Evolutionary conservation across 1,284 basidiomycete genomes (phyloP), one percentile per base, ranked within the genome.

Genomic region (Sporisorium iseilematis-ciliati): DNA sequence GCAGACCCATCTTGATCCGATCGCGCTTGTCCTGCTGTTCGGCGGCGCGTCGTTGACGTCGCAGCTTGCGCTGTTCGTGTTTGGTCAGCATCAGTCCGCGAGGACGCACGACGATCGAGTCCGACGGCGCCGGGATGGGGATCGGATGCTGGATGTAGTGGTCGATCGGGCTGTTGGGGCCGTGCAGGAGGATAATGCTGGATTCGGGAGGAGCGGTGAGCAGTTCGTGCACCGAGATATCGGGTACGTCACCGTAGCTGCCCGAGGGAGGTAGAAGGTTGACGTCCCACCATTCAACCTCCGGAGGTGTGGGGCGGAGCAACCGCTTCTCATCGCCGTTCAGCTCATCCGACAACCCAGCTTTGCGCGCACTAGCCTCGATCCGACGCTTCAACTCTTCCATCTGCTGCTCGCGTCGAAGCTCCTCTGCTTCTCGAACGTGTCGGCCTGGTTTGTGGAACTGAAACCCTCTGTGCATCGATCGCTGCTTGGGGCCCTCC

Each of bases 61-160:
- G 88, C 91, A 97, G 92, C 89, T 99, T 99, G 90, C 96, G 97
- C 89, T 93, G 91, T 85, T 99, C 96, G 90, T 92, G 83, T 50
- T 77, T 85, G 25, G 83, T 85, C 2, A 85, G 64, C 78, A 84
- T 84, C 12, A 85, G 63, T 0, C 80, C 82, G 0, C 68, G 66
- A 55, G 93, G 86, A 18, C 88, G 88, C 6, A 89, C 88, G 78
- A 91, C 90, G 83, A 91, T 91, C 87, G 93, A 93, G 78, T 96
- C 95, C 11, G 90, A 90, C 5, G 94, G 94, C 2, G 93, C 92
- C 41, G 93, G 93, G 64, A 99, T 95, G 3, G 94, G 94, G 65
- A 99, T 98, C 7, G 96, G 97, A 85, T 99, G 96, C 84, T 98
- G 96, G 51, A 99, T 90, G 82, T 97, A 95, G 49, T 93, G 89